A percentile compares a stretch with the other conserved stretches of the same genome.
Conservation (phyloP, 768 basidiomycete species). For the Lactifluus rugatus region DNA sequence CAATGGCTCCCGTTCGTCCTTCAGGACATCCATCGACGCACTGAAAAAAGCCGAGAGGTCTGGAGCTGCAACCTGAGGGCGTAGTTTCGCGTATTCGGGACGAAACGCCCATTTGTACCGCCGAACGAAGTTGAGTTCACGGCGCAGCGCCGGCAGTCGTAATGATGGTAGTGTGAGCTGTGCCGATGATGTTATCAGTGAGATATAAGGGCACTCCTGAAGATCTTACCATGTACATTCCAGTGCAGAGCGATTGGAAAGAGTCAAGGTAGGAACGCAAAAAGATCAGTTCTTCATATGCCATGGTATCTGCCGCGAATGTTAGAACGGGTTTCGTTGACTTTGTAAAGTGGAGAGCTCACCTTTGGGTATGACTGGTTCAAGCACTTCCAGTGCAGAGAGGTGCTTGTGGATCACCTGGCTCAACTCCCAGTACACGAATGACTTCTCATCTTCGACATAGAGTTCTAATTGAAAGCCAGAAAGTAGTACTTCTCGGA, state of each 20-base stretch:
- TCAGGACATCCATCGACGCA: slow-evolving; percentile 18
- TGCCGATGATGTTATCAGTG: background rate
- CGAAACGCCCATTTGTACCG: slow-evolving; percentile 76
- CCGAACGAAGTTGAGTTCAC: slow-evolving; percentile 47
- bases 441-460: slow-evolving; percentile 51
- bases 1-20: slow-evolving; percentile 30
- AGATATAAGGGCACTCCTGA: background rate
- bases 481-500: slow-evolving; percentile 61
- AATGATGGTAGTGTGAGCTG: slow-evolving; percentile 43
- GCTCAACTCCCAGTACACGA: slow-evolving; percentile 68
- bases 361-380: slow-evolving; percentile 34
- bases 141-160: slow-evolving; percentile 40
- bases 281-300: slow-evolving; percentile 3
- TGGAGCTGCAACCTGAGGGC: slow-evolving; percentile 44
- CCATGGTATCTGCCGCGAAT: slow-evolving; percentile 1
- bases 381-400: slow-evolving; percentile 40
- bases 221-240: slow-evolving; percentile 42
- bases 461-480: slow-evolving; percentile 75
- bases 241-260: slow-evolving; percentile 37
- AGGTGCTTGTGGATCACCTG: slow-evolving; percentile 51
- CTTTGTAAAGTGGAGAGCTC: background rate
- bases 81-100: slow-evolving; percentile 45
- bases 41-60: slow-evolving; percentile 41
- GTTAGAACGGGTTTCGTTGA: background rate
- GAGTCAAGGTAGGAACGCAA: slow-evolving; percentile 7